Conservation (phyloP, 208 protist species). For the Crithidia sp. region DNA sequence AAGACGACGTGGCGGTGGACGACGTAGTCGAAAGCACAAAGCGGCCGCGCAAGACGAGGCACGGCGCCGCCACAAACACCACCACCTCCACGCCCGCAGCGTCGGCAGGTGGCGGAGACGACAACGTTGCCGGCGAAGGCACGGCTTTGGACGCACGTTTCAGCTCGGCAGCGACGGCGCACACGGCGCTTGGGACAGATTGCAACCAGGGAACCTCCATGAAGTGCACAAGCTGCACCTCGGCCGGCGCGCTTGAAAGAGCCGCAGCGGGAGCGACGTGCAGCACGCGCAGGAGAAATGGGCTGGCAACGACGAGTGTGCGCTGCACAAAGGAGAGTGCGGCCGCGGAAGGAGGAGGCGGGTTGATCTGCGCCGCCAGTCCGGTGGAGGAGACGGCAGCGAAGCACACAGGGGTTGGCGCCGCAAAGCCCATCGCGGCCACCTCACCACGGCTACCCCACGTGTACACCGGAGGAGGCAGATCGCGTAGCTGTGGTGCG, state of each 20-base stretch:
- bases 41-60: conserved; percentile 23
- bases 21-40: conserved; percentile 9
- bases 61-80: conserved; percentile 20
- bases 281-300: conserved; percentile 58
- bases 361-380: neutral
- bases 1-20: neutral
- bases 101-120: neutral
- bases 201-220: conserved; percentile 49
- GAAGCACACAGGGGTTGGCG: conserved; percentile 26
- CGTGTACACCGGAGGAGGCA: conserved; percentile 32
- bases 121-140: too few species aligned
- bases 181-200: conserved; percentile 50
- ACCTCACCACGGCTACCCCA: conserved; percentile 23
- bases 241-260: neutral
- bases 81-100: conserved; percentile 15
- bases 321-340: conserved; percentile 7
- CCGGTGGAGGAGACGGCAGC: conserved; percentile 8
- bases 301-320: conserved; percentile 55
- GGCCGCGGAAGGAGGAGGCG: neutral
- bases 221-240: conserved; percentile 41
- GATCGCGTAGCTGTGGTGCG: conserved; percentile 21
- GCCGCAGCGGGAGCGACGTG: conserved; percentile 10
- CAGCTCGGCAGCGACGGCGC: conserved; percentile 23
- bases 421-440: conserved; percentile 14
- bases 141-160: neutral